Base-by-base conservation (phyloP, 2,329 filamentous ascomycete species). In the Trichocomaceae sp. region DNA sequence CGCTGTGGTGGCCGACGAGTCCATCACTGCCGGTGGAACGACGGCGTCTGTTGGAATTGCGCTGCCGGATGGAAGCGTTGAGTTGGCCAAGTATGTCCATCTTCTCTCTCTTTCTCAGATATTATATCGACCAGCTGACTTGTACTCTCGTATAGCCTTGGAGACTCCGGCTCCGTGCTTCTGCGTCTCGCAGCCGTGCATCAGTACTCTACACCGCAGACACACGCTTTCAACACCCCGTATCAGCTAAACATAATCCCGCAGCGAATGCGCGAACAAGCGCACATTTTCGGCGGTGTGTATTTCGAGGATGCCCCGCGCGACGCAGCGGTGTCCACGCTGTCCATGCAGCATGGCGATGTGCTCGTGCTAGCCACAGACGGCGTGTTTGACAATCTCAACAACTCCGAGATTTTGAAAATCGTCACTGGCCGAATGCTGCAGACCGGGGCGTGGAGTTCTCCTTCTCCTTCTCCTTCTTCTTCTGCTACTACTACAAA, bases 181-280 rank as follows among this genome's bases (percentile, higher is more conserved):
- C 78, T 97, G 57, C 84, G 90, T 13, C 81, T 89, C 23, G 95
- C 92, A 62, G 89, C 87, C 13, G 88, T 99, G 31, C 86, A 93
- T 69, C 82, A 86, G 54, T 86, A 84, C 66, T 95, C 90, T 1
- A 82, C 85, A 47, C 87, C 90, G 22, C 93, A 99, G 72, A 96
- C 90, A 0, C 93, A 99, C 70, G 90, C 86, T 44, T 99, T 99
- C 80, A 99, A 99, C 72, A 97, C 93, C 0, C 93, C 93, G 0
- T 99, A 88, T 67, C 93, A 99, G 71, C 81, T 99, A 41, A 92
- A 90, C 52, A 84, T 96, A 52, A 85, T 96, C 7, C 92, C 93
- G 0, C 82, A 86, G 3, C 83, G 82, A 62, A 85, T 96, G 72
- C 81, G 90, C 55, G 82, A 84, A 20, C 88, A 93, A 64, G 86